phyloP scores from a whole-genome alignment of 805 yeast species.

The Metschnikowia bowlesiae region DNA sequence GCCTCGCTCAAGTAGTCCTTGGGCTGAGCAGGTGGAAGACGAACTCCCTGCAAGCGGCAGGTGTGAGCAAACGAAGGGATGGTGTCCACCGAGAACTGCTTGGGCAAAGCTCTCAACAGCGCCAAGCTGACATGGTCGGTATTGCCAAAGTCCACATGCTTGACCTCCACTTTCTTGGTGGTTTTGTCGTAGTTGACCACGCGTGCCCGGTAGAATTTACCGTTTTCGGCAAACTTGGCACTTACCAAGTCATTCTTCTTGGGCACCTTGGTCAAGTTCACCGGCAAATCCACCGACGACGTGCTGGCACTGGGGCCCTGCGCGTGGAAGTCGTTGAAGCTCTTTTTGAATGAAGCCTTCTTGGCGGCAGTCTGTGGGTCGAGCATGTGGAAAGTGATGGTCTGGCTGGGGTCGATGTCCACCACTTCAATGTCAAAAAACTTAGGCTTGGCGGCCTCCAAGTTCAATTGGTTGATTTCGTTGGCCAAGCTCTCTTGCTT shows the following conservation, averaged over 20 bases:
- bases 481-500: conserved; percentile 24
- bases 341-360: conserved; percentile 42
- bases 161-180: conserved; percentile 43
- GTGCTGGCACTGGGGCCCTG: conserved; percentile 34
- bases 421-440: conserved; percentile 52
- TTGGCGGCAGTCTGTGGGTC: conserved; percentile 33
- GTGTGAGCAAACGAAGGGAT: conserved; percentile 54
- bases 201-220: conserved; percentile 56
- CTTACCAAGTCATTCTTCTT: conserved; percentile 58
- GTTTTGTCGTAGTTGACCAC: conserved; percentile 45
- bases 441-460: conserved; percentile 33
- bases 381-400: conserved; percentile 43
- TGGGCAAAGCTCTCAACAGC: conserved; percentile 50
- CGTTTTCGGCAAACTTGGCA: conserved; percentile 48
- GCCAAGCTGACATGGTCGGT: conserved; percentile 41
- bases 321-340: conserved; percentile 43
- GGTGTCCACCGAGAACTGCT: conserved; percentile 37
- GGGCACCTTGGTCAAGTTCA: conserved; percentile 36
- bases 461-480: conserved; percentile 18
- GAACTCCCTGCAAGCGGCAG: conserved; percentile 49
- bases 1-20: conserved; percentile 54
- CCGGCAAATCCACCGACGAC: conserved; percentile 36
- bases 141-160: conserved; percentile 61
- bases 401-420: conserved; percentile 35
- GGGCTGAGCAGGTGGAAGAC: conserved; percentile 54